Conservation (phyloP, 768 basidiomycete species). For the Rhodotorula taiwanensis region DNA sequence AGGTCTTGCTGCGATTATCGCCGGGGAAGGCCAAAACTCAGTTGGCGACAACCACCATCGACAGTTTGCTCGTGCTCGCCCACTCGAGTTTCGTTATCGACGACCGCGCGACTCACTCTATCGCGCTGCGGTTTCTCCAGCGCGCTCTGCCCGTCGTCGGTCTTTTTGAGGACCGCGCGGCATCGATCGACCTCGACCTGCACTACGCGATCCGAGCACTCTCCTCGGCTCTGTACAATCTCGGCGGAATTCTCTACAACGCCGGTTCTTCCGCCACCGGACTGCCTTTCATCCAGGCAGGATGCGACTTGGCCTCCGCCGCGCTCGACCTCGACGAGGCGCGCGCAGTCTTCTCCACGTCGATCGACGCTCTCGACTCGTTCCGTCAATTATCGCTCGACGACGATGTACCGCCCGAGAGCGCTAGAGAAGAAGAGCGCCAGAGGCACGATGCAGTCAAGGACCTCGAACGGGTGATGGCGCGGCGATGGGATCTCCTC, state of each 20-base stretch:
- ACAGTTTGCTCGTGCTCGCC: conserved; percentile 26
- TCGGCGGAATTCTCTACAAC: conserved; percentile 54
- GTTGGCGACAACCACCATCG: conserved; percentile 7
- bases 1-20: not conserved
- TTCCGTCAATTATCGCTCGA: too few species aligned
- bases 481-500: conserved; percentile 71
- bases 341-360: conserved; percentile 50
- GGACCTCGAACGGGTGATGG: conserved; percentile 50
- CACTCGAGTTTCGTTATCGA: conserved; percentile 18
- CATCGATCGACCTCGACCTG: not conserved
- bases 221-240: conserved; percentile 42
- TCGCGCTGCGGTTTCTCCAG: conserved; percentile 10
- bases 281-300: conserved; percentile 59
- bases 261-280: conserved; percentile 58
- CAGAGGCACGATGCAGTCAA: conserved; percentile 5
- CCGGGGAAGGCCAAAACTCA: not conserved
- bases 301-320: conserved; percentile 48
- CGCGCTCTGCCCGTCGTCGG: conserved; percentile 28
- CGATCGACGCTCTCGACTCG: too few species aligned
- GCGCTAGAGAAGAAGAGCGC: not conserved
- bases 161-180: not conserved
- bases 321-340: conserved; percentile 52
- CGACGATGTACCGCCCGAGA: too few species aligned
- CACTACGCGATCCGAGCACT: conserved; percentile 42
- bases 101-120: conserved; percentile 16